Conservation (phyloP, 441 rosid genomes). For the Euphorbia schlechtendalii region DNA sequence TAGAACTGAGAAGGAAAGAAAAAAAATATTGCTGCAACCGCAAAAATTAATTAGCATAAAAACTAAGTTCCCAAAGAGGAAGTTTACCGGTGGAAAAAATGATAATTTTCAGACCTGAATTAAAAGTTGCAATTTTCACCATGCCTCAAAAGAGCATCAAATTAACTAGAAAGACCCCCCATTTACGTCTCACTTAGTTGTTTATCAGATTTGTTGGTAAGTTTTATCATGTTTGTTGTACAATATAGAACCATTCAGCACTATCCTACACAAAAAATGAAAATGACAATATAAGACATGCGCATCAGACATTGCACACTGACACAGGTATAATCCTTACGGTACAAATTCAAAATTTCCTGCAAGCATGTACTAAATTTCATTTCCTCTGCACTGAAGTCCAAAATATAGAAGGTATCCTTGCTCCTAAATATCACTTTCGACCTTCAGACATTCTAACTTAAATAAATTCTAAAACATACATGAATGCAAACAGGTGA, state of each 20-base stretch:
- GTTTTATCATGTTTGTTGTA: background rate
- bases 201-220: background rate
- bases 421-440: conserved; percentile 3
- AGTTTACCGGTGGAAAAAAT: background rate
- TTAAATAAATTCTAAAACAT: background rate
- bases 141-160: background rate
- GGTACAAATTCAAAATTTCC: background rate
- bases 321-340: background rate
- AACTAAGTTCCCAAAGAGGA: background rate
- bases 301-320: background rate
- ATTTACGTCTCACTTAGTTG: background rate
- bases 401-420: background rate
- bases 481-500: too few species aligned
- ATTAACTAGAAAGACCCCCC: background rate
- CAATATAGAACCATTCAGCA: background rate
- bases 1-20: background rate
- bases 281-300: background rate
- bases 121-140: background rate
- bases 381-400: background rate
- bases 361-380: background rate
- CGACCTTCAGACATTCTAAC: background rate
- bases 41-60: background rate
- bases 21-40: conserved; percentile 3
- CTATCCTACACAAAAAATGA: background rate
- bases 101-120: too few species aligned